Evolutionary conservation across 805 yeast genomes (phyloP), one percentile per base, ranked within the genome.

Genomic region (Ogataea philodendri): DNA sequence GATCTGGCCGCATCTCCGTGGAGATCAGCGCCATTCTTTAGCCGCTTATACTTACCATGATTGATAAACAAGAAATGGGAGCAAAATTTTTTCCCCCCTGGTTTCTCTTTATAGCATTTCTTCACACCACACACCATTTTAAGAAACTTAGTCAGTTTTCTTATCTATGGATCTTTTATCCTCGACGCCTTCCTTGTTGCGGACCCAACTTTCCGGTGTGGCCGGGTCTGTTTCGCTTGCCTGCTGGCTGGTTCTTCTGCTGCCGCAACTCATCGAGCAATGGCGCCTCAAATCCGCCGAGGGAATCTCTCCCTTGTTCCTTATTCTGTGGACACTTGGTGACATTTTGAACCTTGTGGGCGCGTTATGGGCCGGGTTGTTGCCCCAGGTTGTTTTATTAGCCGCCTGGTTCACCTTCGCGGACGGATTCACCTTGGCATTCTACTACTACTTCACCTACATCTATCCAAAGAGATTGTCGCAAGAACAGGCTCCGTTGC

Each of bases 211-310:
- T 18, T 75, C 86, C 3, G 84, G 84, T 2, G 61, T 80, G 3
- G 70, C 78, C 55, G 90, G 90, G 2, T 78, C 86, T 9, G 71
- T 83, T 7, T 74, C 81, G 56, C 67, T 84, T 26, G 87, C 90
- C 1, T 81, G 90, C 56, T 84, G 89, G 88, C 70, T 84, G 9
- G 88, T 84, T 9, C 60, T 84, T 25, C 68, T 84, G 39, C 62
- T 84, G 46, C 93, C 94, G 1, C 94, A 84, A 55, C 67, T 84
- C 30, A 70, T 84, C 16, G 94, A 84, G 55, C 90, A 84, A 60
- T 84, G 88, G 88, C 62, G 84, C 35, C 60, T 78, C 35, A 78
- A 84, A 52, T 71, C 78, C 11, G 84, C 87, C 4, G 89, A 82
- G 21, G 94, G 94, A 5, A 76, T 84, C 15, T 76, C 90, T 23